These are phyloP conservation scores for Mrakia blollopis DNA, from an alignment of 768 basidiomycete genomes.

Conservation along the genomic window DNA sequence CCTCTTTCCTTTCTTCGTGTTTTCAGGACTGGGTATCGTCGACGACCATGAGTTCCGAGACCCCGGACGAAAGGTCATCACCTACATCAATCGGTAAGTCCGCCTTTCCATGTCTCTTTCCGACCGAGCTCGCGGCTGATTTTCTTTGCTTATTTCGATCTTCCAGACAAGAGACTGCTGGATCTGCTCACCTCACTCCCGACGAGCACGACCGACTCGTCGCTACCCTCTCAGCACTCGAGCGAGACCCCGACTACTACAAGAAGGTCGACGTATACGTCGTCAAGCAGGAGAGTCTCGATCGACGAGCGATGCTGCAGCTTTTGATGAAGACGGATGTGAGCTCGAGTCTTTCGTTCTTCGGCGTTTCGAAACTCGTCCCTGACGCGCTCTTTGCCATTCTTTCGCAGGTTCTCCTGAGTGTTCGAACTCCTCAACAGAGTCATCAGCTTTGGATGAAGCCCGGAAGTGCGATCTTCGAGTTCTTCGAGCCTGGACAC, in stretches of 20 bases:
- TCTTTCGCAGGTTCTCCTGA: background rate
- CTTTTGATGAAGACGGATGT: constrained; percentile 27
- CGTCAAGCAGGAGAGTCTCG: constrained; percentile 23
- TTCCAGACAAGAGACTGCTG: background rate
- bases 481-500: constrained; percentile 16
- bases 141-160: background rate
- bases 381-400: background rate
- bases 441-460: constrained; percentile 32
- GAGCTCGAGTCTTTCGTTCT: background rate
- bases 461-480: constrained; percentile 30
- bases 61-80: constrained; percentile 12
- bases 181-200: constrained; percentile 12
- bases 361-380: background rate
- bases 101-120: background rate
- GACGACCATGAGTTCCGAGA: background rate
- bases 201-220: constrained; percentile 23
- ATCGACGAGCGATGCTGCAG: constrained; percentile 20
- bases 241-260: constrained; percentile 2
- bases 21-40: background rate
- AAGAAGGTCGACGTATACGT: constrained; percentile 23
- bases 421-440: constrained; percentile 24
- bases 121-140: background rate
- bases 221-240: background rate
- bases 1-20: background rate
- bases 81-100: constrained; percentile 5